Base-by-base conservation (phyloP, 768 basidiomycete genomes). In the Lentinula lateritia region DNA sequence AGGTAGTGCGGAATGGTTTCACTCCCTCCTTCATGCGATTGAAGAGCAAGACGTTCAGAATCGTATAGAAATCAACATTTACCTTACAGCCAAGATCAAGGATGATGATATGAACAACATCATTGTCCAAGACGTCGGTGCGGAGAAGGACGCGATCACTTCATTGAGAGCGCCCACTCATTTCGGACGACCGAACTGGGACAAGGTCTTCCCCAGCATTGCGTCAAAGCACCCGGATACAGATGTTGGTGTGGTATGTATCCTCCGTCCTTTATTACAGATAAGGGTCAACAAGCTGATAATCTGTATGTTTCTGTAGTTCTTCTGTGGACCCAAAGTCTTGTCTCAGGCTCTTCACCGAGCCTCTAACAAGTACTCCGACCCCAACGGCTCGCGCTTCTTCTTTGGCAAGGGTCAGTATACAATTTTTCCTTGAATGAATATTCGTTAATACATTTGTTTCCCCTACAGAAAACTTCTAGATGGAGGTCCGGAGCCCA, bases 91-190 rank as follows among this genome's bases (percentile, higher is more conserved):
- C 38, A 90, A 85, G 78, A 83, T 98, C 68, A 90, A 90, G 76
- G 90, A 94, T 64, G 93, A 95, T 69, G 93, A 98, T 65, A 85
- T 95, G 83, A 91, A 87, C 75, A 97, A 96, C 70, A 95, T 97
- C 72, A 83, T 95, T 58, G 92, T 90, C 6, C 90, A 93, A 68
- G 94, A 96, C 66, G 94, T 97, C 41, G 95, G 95, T 56, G 90
- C 92, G 1, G 92, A 96, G 63, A 89, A 87, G 74, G 95, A 98
- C 67, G 89, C 94, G 2, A 90, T 98, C 70, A 96, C 95, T 3
- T 82, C 87, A 1, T 78, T 97, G 10, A 83, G 93, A 20, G 89
- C 95, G 0, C 95, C 95, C 0, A 98, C 95, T 9, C 94, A 96
- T 74, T 95, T 90, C 69, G 92, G 95, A 46, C 76, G 94, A 62